Evolutionary conservation across 441 rosid genomes (phyloP).

Genomic region (Gossypium davidsonii): DNA sequence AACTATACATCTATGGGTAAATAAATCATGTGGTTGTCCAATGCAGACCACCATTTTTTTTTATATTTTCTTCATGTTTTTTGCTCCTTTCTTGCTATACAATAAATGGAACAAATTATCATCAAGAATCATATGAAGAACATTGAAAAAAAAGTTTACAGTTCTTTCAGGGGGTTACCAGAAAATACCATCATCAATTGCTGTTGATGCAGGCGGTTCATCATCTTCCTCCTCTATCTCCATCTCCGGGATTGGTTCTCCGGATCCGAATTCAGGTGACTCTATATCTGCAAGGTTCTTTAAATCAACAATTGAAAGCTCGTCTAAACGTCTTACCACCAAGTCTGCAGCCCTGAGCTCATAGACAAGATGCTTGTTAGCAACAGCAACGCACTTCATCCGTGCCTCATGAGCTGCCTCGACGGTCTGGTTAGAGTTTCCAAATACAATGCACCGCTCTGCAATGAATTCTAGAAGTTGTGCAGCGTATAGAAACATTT

Average conservation of each 20-base stretch:
- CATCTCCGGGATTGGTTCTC: constrained; percentile 59
- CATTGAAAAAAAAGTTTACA: constrained; percentile 42
- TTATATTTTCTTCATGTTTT: background rate
- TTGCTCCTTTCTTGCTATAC: constrained; percentile 3
- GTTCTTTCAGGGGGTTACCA: constrained; percentile 38
- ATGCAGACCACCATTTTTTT: constrained; percentile 27
- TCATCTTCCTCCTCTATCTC: constrained; percentile 56
- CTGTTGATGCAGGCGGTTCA: constrained; percentile 33
- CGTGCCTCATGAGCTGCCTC: constrained; percentile 93
- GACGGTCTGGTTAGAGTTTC: constrained; percentile 81
- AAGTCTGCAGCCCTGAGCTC: constrained; percentile 94
- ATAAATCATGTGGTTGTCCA: constrained; percentile 29
- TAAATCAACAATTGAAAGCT: constrained; percentile 81
- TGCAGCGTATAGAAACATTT: constrained; percentile 85
- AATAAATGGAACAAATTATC: constrained; percentile 16
- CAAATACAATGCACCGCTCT: constrained; percentile 90
- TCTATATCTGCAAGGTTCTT: constrained; percentile 85
- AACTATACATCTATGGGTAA: constrained; percentile 21
- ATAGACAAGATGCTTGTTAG: constrained; percentile 80
- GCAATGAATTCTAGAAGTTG: constrained; percentile 83
- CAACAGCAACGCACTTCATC: constrained; percentile 97
- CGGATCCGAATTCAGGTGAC: constrained; percentile 50
- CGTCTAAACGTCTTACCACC: constrained; percentile 71
- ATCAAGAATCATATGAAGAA: constrained; percentile 25
- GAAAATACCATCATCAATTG: constrained; percentile 58